Conservation (phyloP, 2,329 filamentous ascomycete species). For the Xylariaceae sp. region DNA sequence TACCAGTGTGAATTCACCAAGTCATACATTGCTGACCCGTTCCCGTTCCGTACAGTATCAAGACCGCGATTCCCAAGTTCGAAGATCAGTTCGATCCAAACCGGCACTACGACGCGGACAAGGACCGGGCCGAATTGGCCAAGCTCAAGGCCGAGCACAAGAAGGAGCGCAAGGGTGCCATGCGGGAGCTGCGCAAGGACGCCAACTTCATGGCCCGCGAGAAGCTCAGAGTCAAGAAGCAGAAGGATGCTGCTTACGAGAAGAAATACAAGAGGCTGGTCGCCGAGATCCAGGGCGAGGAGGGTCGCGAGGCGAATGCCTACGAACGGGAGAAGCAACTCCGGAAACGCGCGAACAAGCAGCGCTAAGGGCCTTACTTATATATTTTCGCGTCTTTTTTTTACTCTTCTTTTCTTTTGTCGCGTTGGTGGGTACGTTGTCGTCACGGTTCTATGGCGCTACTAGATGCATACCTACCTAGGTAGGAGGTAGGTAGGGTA, state of each 20-base stretch:
- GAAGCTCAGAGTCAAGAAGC: slow-evolving; percentile 86
- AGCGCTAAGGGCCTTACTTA: slow-evolving; percentile 5
- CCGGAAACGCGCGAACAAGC: slow-evolving; percentile 58
- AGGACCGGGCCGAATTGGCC: slow-evolving; percentile 76
- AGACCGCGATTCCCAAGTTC: slow-evolving; percentile 76
- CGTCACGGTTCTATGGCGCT: slow-evolving; percentile 4
- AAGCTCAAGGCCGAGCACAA: slow-evolving; percentile 89
- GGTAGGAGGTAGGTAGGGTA: neutral
- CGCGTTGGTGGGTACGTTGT: neutral
- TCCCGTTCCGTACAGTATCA: slow-evolving; percentile 14
- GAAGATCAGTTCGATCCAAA: slow-evolving; percentile 91
- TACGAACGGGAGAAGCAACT: slow-evolving; percentile 82
- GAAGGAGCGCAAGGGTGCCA: slow-evolving; percentile 87
- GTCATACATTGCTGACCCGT: neutral
- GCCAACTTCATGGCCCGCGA: slow-evolving; percentile 89
- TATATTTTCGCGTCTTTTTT: neutral
- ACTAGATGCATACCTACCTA: neutral
- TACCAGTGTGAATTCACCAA: neutral
- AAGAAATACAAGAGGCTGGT: slow-evolving; percentile 90
- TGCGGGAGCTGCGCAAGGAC: slow-evolving; percentile 93
- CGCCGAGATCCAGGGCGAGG: slow-evolving; percentile 92
- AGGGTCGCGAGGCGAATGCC: slow-evolving; percentile 76
- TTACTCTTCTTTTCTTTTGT: neutral
- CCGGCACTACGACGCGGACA: slow-evolving; percentile 95
- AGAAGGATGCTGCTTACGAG: slow-evolving; percentile 88